phyloP scores from a whole-genome alignment of 176 grass and related monocot genomes.

The Typha latifolia region DNA sequence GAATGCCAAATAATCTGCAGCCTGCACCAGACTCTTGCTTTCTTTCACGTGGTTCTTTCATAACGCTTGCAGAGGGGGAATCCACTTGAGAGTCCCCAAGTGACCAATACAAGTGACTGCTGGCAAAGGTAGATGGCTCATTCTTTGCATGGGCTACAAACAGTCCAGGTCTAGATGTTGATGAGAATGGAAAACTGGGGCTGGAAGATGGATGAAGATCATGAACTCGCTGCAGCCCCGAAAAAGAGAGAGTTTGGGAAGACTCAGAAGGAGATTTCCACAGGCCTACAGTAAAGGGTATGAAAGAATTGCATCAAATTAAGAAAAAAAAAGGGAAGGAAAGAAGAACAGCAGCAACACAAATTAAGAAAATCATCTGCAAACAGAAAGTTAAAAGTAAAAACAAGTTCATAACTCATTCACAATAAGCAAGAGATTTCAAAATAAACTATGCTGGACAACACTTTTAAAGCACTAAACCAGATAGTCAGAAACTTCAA shows the following conservation, averaged over 20 bases:
- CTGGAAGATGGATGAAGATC: conserved; percentile 31
- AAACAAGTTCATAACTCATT: no score
- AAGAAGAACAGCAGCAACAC: background rate
- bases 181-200: conserved; percentile 28
- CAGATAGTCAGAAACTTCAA: background rate
- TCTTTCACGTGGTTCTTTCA: conserved; percentile 33
- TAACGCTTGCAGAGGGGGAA: conserved; percentile 37
- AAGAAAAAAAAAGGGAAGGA: background rate
- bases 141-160: conserved; percentile 32
- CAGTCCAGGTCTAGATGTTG: conserved; percentile 21
- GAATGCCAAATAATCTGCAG: conserved; percentile 87
- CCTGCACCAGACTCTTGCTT: conserved; percentile 46
- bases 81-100: conserved; percentile 31
- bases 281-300: conserved; percentile 41
- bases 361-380: background rate
- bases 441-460: background rate
- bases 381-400: background rate
- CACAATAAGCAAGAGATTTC: no score
- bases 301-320: background rate
- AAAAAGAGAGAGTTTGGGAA: conserved; percentile 49
- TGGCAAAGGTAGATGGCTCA: conserved; percentile 14
- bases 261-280: conserved; percentile 57
- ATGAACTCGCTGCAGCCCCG: conserved; percentile 27
- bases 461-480: no score
- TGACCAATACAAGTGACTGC: conserved; percentile 45